Percentiles rank a stretch among this genome's conserved stretches.
phyloP scores from a whole-genome alignment of 139 green algal genomes.

The Haematococcus lacustris region DNA sequence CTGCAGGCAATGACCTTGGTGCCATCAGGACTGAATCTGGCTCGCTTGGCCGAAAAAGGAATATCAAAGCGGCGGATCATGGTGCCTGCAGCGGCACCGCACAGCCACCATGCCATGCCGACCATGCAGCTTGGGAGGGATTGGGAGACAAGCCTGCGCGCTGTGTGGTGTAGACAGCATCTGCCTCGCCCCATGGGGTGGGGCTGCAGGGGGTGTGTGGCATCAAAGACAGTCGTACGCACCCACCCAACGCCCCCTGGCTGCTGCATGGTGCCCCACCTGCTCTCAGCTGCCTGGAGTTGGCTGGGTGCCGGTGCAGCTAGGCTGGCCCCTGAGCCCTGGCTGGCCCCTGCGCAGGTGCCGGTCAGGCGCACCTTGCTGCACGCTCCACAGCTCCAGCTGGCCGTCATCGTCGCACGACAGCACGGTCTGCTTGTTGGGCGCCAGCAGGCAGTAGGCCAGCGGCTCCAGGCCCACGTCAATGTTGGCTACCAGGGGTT shows the following conservation, averaged over 20 bases:
- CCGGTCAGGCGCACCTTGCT: background rate
- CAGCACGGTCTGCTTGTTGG: conserved; percentile 14
- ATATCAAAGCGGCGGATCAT: conserved; percentile 25
- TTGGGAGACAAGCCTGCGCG: too few relatives aligned
- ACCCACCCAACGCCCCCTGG: background rate
- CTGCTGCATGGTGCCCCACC: background rate
- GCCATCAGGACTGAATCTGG: conserved; percentile 18
- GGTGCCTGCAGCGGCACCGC: background rate
- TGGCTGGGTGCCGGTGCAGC: background rate
- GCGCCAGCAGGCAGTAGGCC: conserved; percentile 17
- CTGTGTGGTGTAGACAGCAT: too few relatives aligned
- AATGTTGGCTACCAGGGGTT: conserved; percentile 2
- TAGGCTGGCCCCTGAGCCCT: background rate
- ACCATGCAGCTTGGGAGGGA: too few relatives aligned
- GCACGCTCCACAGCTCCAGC: conserved; percentile 31
- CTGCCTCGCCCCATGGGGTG: too few relatives aligned
- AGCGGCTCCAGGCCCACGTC: conserved; percentile 35
- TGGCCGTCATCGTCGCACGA: conserved; percentile 34
- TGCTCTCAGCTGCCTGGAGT: background rate
- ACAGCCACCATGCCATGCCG: background rate
- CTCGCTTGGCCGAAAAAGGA: conserved; percentile 7
- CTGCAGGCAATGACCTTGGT: conserved; percentile 20
- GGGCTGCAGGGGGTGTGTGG: too few relatives aligned
- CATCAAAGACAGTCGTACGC: too few relatives aligned
- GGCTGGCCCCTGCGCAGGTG: background rate